Evolutionary conservation across 176 grass and related monocot genomes (phyloP).

Genomic region (Echinochloa phyllopogon): DNA sequence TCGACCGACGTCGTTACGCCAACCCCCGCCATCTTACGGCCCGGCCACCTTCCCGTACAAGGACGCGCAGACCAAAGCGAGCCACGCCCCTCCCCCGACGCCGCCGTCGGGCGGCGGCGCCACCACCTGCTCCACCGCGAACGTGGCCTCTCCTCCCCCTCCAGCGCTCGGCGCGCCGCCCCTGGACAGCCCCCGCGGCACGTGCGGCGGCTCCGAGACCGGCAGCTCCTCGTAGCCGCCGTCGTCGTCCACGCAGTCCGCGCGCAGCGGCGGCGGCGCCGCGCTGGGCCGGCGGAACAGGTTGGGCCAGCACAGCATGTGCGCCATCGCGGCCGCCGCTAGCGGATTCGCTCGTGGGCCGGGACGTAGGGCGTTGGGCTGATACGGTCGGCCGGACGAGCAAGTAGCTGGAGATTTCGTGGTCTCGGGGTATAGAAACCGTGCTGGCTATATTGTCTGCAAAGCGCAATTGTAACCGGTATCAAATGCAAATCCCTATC

Average conservation of each 20-base stretch:
- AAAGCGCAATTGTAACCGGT: background rate
- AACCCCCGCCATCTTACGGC: background rate
- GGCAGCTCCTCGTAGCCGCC: constrained; percentile 27
- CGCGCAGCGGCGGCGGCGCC: constrained; percentile 16
- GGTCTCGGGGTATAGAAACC: too few species aligned
- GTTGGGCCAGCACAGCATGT: background rate
- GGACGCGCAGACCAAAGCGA: background rate
- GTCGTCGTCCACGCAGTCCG: constrained; percentile 8
- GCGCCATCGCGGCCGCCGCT: background rate
- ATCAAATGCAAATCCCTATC: too few species aligned
- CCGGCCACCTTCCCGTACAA: background rate
- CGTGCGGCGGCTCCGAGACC: constrained; percentile 12
- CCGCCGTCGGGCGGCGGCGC: background rate
- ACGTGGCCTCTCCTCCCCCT: background rate
- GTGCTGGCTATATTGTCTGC: background rate
- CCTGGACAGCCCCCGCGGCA: constrained; percentile 12
- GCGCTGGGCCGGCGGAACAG: background rate
- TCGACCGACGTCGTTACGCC: background rate
- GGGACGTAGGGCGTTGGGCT: background rate
- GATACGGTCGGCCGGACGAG: too few species aligned
- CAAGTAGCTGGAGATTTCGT: too few species aligned
- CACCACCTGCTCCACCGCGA: background rate
- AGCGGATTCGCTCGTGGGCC: background rate
- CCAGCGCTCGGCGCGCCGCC: background rate
- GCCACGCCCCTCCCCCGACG: background rate